A percentile compares a stretch with the other conserved stretches of the same genome.
phyloP scores from a whole-genome alignment of 1,284 basidiomycete species.

The Porogramme epimiltina region DNA sequence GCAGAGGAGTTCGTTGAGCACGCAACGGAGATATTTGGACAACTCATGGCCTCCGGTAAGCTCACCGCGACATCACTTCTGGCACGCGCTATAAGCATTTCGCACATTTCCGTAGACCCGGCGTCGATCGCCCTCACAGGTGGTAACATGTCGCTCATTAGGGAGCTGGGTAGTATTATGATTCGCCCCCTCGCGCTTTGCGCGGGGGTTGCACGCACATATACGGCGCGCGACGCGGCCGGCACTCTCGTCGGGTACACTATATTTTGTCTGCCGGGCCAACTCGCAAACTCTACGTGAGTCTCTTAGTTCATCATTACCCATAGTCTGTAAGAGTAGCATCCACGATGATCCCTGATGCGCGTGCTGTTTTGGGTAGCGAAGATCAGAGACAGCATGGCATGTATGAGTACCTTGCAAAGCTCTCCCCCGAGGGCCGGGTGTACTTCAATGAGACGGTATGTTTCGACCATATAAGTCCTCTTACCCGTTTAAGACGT shows the following conservation, averaged over 20 bases:
- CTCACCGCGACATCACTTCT: neutral
- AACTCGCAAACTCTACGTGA: conserved; percentile 15
- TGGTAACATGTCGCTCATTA: neutral
- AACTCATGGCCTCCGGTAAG: neutral
- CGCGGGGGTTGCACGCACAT: conserved; percentile 1
- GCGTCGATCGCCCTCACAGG: neutral
- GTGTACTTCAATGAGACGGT: conserved; percentile 11
- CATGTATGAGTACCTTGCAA: conserved; percentile 9
- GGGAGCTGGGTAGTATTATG: neutral
- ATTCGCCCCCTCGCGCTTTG: neutral
- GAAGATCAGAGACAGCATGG: conserved; percentile 17
- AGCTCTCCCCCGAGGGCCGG: conserved; percentile 17
- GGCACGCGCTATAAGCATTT: neutral
- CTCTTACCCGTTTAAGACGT: too few relatives aligned
- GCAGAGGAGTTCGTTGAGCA: neutral
- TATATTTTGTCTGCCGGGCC: conserved; percentile 13
- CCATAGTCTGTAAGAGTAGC: neutral
- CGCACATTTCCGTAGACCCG: neutral
- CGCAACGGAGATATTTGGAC: neutral
- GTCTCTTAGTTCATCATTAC: neutral
- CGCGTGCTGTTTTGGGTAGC: neutral
- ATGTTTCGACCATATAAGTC: neutral
- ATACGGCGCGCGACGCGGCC: conserved; percentile 15
- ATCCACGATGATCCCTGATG: neutral
- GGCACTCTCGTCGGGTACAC: conserved; percentile 17